Base-by-base conservation (phyloP, 1,284 basidiomycete genomes). In the Ustilago lituana region DNA sequence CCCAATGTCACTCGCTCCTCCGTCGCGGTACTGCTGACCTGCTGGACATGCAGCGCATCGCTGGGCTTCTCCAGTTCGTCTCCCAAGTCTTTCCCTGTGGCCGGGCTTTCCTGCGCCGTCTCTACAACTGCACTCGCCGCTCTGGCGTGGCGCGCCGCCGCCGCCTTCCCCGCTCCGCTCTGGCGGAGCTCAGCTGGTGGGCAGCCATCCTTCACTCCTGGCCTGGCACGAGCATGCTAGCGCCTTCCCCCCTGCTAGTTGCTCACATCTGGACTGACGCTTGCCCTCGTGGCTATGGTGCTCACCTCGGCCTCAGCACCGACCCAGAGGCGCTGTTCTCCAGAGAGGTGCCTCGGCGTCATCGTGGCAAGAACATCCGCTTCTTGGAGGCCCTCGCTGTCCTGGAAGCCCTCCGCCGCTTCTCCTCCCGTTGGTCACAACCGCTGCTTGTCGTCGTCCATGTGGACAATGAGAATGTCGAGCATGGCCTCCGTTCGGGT, bases 341-440 rank as follows among this genome's bases (percentile, higher is more conserved):
- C 26, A 12, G 9, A 11, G 47, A 49, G 17, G 19, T 49, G 1
- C 12, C 26, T 5, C 11, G 47, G 2, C 36, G 47, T 8, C 47
- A 49, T 19, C 19, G 36, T 4, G 4, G 3, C 5, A 49, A 49
- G 36, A 15, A 49, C 19, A 49, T 49, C n/a, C 36, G 26, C 6
- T 49, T 49, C 36, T 26, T 49, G 6, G 47, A 49, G 23, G 47
- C 47, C 15, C 26, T 49, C 1, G 47, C 47, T 1, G 36, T 49
- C 5, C n/a, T 49, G 3, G 45, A 47, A 8, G 33, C 33, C 8
- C 35, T 47, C 2, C 45, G 33, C 23, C 15, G 3, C 14, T 36
- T 47, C 33, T 1, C 1, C 14, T 8, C 7, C 1, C n/a, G 5
- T 10, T 37, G 33, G 33, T 2, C 11, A 5, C 20, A 9, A 4